These are phyloP conservation scores for Pyropia yezoensis DNA, from an alignment of 23 red algal species.

Conservation along the genomic window DNA sequence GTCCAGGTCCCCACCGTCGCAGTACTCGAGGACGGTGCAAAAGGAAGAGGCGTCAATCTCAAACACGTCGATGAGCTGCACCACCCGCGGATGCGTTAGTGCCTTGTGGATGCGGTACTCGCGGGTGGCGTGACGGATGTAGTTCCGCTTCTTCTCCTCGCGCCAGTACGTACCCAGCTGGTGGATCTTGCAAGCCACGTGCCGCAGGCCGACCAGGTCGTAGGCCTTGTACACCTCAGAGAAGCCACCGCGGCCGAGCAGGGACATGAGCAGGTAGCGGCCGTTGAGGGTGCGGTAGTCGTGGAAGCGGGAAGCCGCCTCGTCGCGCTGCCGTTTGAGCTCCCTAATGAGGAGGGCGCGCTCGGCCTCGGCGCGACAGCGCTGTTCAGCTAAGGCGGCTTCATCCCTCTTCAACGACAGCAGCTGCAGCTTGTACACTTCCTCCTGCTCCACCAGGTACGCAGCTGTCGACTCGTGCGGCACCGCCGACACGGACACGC, in stretches of 20 bases:
- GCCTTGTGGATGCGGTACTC: conserved; percentile 96
- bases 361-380: conserved; percentile 23
- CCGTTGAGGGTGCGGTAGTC: conserved; percentile 53
- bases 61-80: conserved; percentile 81
- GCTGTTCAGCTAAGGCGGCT: conserved; percentile 15
- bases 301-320: conserved; percentile 54
- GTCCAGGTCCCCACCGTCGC: conserved; percentile 86
- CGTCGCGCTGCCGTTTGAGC: conserved; percentile 68
- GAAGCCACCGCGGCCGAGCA: conserved; percentile 92
- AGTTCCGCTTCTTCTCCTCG: conserved; percentile 87
- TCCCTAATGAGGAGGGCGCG: conserved; percentile 69
- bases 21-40: conserved; percentile 96
- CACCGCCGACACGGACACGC: background rate
- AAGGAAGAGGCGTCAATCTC: conserved; percentile 94
- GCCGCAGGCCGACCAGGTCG: conserved; percentile 35
- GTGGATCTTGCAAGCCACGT: conserved; percentile 95
- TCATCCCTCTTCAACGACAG: conserved; percentile 49
- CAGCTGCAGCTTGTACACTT: conserved; percentile 47
- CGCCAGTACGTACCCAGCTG: conserved; percentile 87
- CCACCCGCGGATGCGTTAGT: conserved; percentile 80
- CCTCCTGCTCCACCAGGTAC: conserved; percentile 59
- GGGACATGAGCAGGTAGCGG: conserved; percentile 65
- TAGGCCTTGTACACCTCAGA: conserved; percentile 88
- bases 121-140: conserved; percentile 83
- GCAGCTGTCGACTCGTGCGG: background rate